Evolutionary conservation across 805 yeast genomes (phyloP).

Genomic region (Sugiyamaella boreocaroliniensis): DNA sequence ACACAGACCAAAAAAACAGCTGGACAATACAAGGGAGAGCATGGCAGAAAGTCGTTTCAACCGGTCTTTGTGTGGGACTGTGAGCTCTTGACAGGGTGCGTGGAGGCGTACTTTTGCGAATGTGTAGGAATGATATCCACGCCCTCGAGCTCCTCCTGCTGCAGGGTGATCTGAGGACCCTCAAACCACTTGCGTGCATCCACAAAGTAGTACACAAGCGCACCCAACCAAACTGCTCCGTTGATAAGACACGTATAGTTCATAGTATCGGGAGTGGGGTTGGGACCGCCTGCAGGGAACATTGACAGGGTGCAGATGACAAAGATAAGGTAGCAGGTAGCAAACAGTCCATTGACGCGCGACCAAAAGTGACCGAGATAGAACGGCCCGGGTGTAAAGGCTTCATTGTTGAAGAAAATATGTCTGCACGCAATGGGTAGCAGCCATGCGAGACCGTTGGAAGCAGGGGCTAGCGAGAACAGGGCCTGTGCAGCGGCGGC

Average conservation of each 20-base stretch:
- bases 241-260: slow-evolving; percentile 64
- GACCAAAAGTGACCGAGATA: slow-evolving; percentile 48
- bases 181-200: slow-evolving; percentile 49
- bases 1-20: no score
- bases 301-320: slow-evolving; percentile 47
- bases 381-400: slow-evolving; percentile 62
- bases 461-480: slow-evolving; percentile 56
- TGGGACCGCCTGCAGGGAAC: slow-evolving; percentile 46
- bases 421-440: slow-evolving; percentile 50
- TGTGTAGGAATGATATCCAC: slow-evolving; percentile 6
- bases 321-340: slow-evolving; percentile 46
- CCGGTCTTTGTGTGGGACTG: no score
- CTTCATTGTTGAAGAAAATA: slow-evolving; percentile 40
- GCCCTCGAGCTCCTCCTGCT: slow-evolving; percentile 3
- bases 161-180: slow-evolving; percentile 42
- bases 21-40: no score
- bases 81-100: not conserved
- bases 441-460: slow-evolving; percentile 59
- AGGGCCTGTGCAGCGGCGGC: slow-evolving; percentile 60
- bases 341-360: slow-evolving; percentile 39
- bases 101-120: not conserved
- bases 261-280: slow-evolving; percentile 41
- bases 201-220: slow-evolving; percentile 44
- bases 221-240: slow-evolving; percentile 51
- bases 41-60: no score